These are phyloP conservation scores for Sarocladium kiliense DNA, from an alignment of 2,329 filamentous ascomycete genomes.

Conservation along the genomic window DNA sequence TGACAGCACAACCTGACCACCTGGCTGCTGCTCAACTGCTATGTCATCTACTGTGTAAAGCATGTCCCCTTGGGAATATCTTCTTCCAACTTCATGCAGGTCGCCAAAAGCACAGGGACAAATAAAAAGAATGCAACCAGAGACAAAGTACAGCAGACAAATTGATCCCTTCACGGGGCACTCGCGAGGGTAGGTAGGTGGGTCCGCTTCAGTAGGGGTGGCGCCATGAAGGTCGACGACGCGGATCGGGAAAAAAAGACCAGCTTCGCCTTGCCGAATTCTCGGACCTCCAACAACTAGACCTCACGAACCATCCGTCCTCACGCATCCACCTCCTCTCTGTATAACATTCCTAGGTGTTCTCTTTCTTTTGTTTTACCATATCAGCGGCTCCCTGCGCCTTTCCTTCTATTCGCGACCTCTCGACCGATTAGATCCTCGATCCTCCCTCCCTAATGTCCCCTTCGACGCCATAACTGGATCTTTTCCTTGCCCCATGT, in stretches of 20 bases:
- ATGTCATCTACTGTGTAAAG: too few relatives aligned
- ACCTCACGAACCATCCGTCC: background rate
- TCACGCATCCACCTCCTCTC: background rate
- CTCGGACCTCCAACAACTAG: background rate
- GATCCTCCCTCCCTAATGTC: constrained; percentile 2
- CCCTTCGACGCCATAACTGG: constrained; percentile 3
- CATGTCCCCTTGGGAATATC: too few relatives aligned
- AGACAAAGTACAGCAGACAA: background rate
- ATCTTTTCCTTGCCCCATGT: background rate
- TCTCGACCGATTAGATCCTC: background rate
- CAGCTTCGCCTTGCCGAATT: background rate
- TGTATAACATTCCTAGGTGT: background rate
- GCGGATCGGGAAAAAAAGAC: constrained; percentile 6
- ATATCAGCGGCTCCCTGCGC: background rate
- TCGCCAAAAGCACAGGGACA: too few relatives aligned
- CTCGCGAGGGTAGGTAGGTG: background rate
- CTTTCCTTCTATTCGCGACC: background rate
- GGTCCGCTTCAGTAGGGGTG: constrained; percentile 3
- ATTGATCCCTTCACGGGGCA: background rate
- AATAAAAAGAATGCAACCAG: too few relatives aligned
- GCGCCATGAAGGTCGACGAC: constrained; percentile 6
- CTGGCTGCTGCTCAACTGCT: too few relatives aligned
- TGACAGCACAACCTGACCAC: too few relatives aligned
- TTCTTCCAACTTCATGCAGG: too few relatives aligned
- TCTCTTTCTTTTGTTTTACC: background rate